A percentile compares a stretch with the other conserved stretches of the same genome.
Conservation (phyloP, 805 yeast genomes). For the Yarrowia deformans region DNA sequence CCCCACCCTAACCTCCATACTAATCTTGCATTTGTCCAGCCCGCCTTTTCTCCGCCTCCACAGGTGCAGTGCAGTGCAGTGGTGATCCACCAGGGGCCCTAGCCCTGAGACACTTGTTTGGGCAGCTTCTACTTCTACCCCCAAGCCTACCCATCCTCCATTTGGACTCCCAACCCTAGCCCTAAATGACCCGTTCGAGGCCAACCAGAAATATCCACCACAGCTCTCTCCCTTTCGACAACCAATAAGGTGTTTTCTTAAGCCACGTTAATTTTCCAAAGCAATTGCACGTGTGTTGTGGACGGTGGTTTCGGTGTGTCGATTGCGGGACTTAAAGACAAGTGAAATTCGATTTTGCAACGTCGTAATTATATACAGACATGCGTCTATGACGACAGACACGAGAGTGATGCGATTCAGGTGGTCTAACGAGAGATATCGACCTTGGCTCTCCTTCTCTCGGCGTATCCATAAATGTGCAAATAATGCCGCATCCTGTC, state of each 20-base stretch:
- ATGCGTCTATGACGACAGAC: not conserved
- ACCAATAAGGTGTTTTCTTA: slow-evolving; percentile 26
- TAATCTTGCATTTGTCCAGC: too few species aligned
- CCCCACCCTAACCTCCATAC: too few species aligned
- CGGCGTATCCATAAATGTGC: not conserved
- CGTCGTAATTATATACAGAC: too few species aligned
- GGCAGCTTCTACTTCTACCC: too few species aligned
- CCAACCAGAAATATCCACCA: not conserved
- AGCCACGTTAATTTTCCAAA: slow-evolving; percentile 7
- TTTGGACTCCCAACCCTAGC: not conserved
- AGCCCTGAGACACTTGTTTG: too few species aligned
- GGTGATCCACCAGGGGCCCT: too few species aligned
- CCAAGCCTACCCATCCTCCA: too few species aligned
- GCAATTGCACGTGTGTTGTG: slow-evolving; percentile 20
- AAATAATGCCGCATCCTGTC: slow-evolving; percentile 24
- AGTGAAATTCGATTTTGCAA: too few species aligned
- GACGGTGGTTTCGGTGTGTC: too few species aligned
- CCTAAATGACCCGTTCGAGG: not conserved
- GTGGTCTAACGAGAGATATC: not conserved
- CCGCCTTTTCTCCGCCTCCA: too few species aligned
- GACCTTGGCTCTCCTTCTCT: not conserved
- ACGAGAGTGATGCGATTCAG: not conserved
- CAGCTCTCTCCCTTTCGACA: not conserved
- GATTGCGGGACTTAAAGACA: too few species aligned
- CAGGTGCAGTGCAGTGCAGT: not conserved